Evolutionary conservation across 129 eudicot species (phyloP).

Genomic region (Calendula officinalis): DNA sequence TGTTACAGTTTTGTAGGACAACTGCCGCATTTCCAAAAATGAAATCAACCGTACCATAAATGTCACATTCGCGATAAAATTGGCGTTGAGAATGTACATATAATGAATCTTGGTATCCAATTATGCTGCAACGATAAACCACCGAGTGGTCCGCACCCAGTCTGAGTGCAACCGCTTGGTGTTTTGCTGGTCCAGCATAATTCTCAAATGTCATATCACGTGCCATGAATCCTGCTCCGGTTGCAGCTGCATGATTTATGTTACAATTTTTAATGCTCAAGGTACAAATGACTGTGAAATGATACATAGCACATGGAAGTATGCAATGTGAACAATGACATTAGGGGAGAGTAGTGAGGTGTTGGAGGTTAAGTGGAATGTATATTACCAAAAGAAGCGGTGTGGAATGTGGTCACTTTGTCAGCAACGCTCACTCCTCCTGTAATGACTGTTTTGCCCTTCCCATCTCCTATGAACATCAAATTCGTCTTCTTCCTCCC

Average conservation of each 20-base stretch:
- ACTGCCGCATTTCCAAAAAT: constrained; percentile 49
- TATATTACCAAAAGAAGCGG: constrained; percentile 83
- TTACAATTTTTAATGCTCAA: not conserved
- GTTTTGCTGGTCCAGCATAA: constrained; percentile 41
- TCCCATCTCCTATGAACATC: constrained; percentile 70
- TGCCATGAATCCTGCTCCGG: constrained; percentile 46
- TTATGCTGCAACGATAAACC: constrained; percentile 38
- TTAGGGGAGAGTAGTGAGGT: constrained; percentile 8
- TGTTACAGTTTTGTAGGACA: constrained; percentile 42
- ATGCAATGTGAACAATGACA: constrained; percentile 19
- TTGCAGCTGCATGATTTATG: constrained; percentile 34
- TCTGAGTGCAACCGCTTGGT: constrained; percentile 48
- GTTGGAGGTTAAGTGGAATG: constrained; percentile 1
- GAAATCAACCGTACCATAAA: constrained; percentile 46
- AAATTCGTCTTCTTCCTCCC: constrained; percentile 72
- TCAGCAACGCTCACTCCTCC: constrained; percentile 54
- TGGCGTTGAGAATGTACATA: constrained; percentile 45
- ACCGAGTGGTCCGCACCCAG: constrained; percentile 46
- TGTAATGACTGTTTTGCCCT: constrained; percentile 59
- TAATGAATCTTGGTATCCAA: constrained; percentile 49
- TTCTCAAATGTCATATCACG: constrained; percentile 43
- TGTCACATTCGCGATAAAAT: constrained; percentile 44
- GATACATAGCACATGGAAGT: constrained; percentile 24
- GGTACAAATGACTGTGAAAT: constrained; percentile 7
- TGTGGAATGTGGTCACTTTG: constrained; percentile 76